Conservation (phyloP, 352 stramenopile genomes). For the Pythium brachiatum region DNA sequence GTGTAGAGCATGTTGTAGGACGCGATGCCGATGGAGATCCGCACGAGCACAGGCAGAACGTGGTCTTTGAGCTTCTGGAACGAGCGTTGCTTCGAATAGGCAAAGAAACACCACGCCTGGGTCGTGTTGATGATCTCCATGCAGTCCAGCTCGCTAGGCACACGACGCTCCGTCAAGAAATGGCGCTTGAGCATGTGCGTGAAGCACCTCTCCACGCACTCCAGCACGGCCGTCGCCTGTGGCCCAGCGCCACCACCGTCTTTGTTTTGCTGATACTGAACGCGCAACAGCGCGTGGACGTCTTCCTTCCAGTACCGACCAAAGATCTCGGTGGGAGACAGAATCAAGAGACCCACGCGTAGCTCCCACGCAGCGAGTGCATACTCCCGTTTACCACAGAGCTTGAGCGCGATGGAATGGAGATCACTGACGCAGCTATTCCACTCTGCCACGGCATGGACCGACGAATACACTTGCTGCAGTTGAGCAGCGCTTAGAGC, state of each 20-base stretch:
- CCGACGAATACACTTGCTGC: conserved; percentile 20
- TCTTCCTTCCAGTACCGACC: conserved; percentile 74
- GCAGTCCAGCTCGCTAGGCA: conserved; percentile 53
- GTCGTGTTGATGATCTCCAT: conserved; percentile 84
- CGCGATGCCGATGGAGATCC: conserved; percentile 53
- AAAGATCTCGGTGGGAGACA: conserved; percentile 65
- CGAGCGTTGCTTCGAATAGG: conserved; percentile 40
- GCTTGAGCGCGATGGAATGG: conserved; percentile 48
- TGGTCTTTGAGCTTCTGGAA: conserved; percentile 31
- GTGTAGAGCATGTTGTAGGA: conserved; percentile 72
- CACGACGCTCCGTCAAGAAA: conserved; percentile 34
- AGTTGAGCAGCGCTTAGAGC: conserved; percentile 24
- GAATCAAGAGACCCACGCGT: conserved; percentile 41
- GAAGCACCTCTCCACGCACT: conserved; percentile 31
- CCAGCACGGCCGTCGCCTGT: conserved; percentile 24
- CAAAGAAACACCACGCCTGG: conserved; percentile 80
- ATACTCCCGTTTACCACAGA: conserved; percentile 45
- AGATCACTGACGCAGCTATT: conserved; percentile 58
- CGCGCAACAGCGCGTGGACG: conserved; percentile 41
- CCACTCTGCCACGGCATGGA: conserved; percentile 49
- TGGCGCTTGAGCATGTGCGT: conserved; percentile 46
- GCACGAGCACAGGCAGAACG: conserved; percentile 44
- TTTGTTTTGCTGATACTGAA: conserved; percentile 74
- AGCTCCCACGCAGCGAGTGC: conserved; percentile 45
- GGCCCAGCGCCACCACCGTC: conserved; percentile 27